Percentiles rank a stretch among this genome's conserved stretches.
These are phyloP conservation scores for Mallotus repandus DNA, from an alignment of 441 rosid genomes.

Conservation along the genomic window DNA sequence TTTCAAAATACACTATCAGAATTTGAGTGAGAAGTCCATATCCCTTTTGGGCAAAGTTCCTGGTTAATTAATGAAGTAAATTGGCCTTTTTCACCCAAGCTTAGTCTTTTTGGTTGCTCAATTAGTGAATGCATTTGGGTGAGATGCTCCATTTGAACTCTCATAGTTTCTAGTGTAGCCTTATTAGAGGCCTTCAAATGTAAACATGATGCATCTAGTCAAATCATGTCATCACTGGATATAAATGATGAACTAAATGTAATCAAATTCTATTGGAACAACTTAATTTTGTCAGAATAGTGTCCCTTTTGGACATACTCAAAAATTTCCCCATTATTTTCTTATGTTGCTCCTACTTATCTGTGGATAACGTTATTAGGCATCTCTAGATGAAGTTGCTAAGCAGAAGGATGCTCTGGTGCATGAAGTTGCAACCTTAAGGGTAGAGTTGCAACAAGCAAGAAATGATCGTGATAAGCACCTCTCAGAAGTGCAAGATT, in stretches of 20 bases:
- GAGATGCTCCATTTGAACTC: neutral
- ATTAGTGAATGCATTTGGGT: slow-evolving; percentile 6
- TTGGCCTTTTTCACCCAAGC: neutral
- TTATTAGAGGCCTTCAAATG: neutral
- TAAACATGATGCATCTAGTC: neutral
- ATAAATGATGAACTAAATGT: neutral
- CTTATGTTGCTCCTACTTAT: neutral
- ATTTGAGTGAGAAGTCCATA: neutral
- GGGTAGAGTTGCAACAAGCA: slow-evolving; percentile 67
- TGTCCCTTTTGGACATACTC: neutral
- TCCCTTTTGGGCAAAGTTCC: neutral
- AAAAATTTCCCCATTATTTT: neutral
- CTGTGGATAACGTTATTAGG: slow-evolving; percentile 39
- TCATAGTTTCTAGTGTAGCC: neutral
- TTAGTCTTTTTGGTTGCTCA: slow-evolving; percentile 1
- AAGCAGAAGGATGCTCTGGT: slow-evolving; percentile 61
- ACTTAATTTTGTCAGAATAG: neutral
- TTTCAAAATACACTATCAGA: too few species aligned
- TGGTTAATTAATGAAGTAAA: neutral
- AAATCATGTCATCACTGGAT: neutral
- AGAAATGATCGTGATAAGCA: slow-evolving; percentile 80
- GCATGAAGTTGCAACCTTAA: slow-evolving; percentile 60
- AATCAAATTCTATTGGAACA: neutral
- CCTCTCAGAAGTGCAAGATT: slow-evolving; percentile 47
- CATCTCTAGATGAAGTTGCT: slow-evolving; percentile 65